These are phyloP conservation scores for Anisodus tanguticus DNA, from an alignment of 257 asterid genomes.

Conservation along the genomic window DNA sequence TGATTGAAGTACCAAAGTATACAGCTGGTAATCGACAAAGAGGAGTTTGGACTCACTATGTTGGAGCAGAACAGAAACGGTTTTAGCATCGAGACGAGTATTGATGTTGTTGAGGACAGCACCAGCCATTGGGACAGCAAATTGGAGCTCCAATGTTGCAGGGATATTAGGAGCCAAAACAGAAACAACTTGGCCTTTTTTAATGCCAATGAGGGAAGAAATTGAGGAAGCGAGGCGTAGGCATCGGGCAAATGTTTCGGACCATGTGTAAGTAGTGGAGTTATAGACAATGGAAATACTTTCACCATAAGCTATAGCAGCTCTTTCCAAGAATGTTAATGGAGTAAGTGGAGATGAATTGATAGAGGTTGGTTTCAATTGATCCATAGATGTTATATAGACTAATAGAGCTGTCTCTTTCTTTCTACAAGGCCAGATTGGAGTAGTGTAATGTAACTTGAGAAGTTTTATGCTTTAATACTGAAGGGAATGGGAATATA, in stretches of 20 bases:
- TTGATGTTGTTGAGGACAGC: conserved; percentile 68
- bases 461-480: not conserved
- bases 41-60: conserved; percentile 63
- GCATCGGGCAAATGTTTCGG: conserved; percentile 62
- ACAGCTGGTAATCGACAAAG: conserved; percentile 55
- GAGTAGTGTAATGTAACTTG: not conserved
- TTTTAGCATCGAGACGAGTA: conserved; percentile 63
- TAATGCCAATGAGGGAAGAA: conserved; percentile 47
- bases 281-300: conserved; percentile 55
- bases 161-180: conserved; percentile 80
- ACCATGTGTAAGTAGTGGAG: conserved; percentile 58
- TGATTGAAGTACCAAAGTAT: conserved; percentile 48
- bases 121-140: conserved; percentile 83
- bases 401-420: not conserved
- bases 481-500: not conserved
- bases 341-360: conserved; percentile 60
- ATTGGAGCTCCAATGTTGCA: conserved; percentile 79
- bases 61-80: conserved; percentile 57
- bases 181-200: conserved; percentile 57
- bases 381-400: conserved; percentile 42
- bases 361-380: conserved; percentile 44
- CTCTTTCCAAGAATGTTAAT: conserved; percentile 63
- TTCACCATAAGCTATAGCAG: conserved; percentile 64
- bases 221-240: conserved; percentile 55
- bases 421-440: not conserved